Base-by-base conservation (phyloP, 2,329 filamentous ascomycete species). In the Fusarium sambucinum region DNA sequence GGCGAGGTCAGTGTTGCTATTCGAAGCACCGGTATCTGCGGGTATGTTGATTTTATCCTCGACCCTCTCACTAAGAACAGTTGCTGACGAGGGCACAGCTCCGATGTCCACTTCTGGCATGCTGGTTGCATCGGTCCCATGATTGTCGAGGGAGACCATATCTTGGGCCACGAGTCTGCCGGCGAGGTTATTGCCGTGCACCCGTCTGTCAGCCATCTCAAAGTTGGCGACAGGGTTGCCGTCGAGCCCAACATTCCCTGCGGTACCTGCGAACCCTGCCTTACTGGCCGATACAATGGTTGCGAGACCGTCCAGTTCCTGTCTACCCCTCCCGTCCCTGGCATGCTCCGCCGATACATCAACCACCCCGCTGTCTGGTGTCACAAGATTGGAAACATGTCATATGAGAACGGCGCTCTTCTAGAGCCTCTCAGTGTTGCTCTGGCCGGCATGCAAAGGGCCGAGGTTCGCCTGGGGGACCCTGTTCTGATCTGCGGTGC, bases 61-160 rank as follows among this genome's bases (percentile, higher is more conserved):
- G n/a, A 52, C 37, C 55, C 47, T 35, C 61, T 66, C 32, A 27
- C n/a, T 38, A 32, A 42, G 55, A 66, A 55, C 17, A 60, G 21
- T 17, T 40, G 21, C 67, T 69, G 57, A 69, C 54, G 52, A 57
- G 62, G 58, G 47, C 38, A 53, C 40, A 95, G 92, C 59, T 97
- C 93, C 63, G 94, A 97, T 80, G 90, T 98, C 58, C 95, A 98
- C 82, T 98, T 98, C 84, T 98, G 95, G 95, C 93, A 96, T 78
- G 91, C 92, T 50, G 95, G 95, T 71, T 92, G 92, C 83, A 98
- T 98, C 77, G 95, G 95, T 29, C 94, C 94, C 72, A 97, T 97
- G 94, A 90, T 97, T 68, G 95, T 98, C 47, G 87, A 87, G 71
- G 92, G 87, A 75, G 91, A 94, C 76, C 95, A 97, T 80, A 94